Evolutionary conservation across 2,329 filamentous ascomycete genomes (phyloP).

Genomic region (Calonectria pseudoturangicola): DNA sequence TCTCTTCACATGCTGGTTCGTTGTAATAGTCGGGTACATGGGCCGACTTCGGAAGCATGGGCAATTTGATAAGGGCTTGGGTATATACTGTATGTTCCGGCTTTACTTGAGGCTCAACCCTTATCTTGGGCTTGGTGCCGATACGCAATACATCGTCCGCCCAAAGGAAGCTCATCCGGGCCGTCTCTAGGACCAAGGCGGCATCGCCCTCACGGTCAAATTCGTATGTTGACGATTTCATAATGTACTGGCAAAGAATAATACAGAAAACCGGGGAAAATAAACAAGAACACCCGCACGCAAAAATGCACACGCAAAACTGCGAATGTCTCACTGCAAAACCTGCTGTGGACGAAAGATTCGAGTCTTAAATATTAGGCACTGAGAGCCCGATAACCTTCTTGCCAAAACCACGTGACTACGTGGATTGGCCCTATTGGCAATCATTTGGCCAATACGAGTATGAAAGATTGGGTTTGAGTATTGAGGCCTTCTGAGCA

Average conservation of each 20-base stretch:
- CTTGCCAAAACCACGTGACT: slow-evolving; percentile 1
- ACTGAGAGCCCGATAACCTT: slow-evolving; percentile 8
- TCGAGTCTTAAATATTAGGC: slow-evolving; percentile 14
- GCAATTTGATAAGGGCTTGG: slow-evolving; percentile 3
- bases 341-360: neutral
- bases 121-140: slow-evolving; percentile 1
- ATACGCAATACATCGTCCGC: neutral
- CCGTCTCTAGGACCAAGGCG: slow-evolving; percentile 7
- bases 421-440: slow-evolving; percentile 25
- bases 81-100: neutral
- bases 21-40: slow-evolving; percentile 6
- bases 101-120: neutral
- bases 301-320: neutral
- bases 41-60: neutral
- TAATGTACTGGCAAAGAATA: neutral
- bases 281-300: neutral
- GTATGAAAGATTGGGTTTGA: neutral
- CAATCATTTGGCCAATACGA: slow-evolving; percentile 7
- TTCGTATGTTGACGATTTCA: slow-evolving; percentile 4
- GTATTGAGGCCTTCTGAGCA: slow-evolving; percentile 7
- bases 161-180: slow-evolving; percentile 3
- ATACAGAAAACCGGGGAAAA: neutral
- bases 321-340: neutral
- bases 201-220: slow-evolving; percentile 18
- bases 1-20: neutral